phyloP scores from a whole-genome alignment of 176 grass and related monocot genomes.

The sorghum (Sorghum bicolor) region DNA sequence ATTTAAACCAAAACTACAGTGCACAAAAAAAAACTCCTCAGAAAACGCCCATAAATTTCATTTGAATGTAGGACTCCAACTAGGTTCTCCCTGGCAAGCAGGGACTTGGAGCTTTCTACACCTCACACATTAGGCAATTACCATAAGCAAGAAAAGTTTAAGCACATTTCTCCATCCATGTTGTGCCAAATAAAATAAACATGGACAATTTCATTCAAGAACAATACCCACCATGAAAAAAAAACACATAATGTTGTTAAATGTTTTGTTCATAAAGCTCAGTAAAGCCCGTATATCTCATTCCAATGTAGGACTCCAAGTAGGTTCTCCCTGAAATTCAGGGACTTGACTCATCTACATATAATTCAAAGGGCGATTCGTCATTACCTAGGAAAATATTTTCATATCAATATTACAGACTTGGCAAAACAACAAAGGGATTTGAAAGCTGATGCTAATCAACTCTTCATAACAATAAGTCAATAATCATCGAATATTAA shows the following conservation, averaged over 20 bases:
- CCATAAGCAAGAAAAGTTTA: not conserved
- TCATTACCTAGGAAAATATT: not conserved
- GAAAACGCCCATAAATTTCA: conserved; percentile 11
- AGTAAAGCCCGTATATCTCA: conserved; percentile 26
- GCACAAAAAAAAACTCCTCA: not conserved
- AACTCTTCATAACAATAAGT: not conserved
- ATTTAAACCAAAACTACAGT: not conserved
- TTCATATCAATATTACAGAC: too few species aligned
- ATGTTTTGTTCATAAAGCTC: not conserved
- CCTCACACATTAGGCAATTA: conserved; percentile 5
- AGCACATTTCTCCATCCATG: not conserved
- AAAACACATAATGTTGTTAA: not conserved
- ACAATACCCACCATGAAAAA: not conserved
- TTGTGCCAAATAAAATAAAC: not conserved
- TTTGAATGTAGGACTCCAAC: conserved; percentile 33
- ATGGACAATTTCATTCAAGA: not conserved
- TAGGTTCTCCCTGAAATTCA: conserved; percentile 41
- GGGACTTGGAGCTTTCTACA: conserved; percentile 24
- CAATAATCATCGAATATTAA: not conserved
- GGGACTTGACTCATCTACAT: conserved; percentile 27
- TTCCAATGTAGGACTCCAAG: conserved; percentile 28
- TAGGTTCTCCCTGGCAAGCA: conserved; percentile 41
- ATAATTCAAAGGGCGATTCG: conserved; percentile 26
- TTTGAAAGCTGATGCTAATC: not conserved
- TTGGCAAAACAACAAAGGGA: not conserved